These are phyloP conservation scores for Agastache rugosa DNA, from an alignment of 257 asterid species.

Conservation along the genomic window DNA sequence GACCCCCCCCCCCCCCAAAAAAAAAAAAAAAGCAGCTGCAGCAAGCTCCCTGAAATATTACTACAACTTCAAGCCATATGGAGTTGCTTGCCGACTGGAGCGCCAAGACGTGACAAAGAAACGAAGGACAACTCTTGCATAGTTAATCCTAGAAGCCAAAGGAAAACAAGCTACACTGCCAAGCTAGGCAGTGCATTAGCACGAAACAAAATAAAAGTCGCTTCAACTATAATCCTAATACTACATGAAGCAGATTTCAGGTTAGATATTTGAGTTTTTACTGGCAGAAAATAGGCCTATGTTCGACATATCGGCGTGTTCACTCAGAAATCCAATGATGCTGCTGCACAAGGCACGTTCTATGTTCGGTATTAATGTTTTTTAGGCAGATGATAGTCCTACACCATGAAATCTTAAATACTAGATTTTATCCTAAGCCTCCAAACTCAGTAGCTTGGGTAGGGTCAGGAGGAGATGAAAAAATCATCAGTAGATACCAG, in stretches of 20 bases:
- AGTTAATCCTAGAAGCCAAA: constrained; percentile 33
- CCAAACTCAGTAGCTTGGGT: background rate
- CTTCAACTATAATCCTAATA: background rate
- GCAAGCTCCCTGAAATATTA: constrained; percentile 3
- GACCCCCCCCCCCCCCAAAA: too few relatives aligned
- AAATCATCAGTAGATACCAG: background rate
- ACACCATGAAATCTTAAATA: background rate
- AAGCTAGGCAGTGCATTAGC: constrained; percentile 34
- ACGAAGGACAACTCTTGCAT: constrained; percentile 19
- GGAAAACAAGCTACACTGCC: constrained; percentile 27
- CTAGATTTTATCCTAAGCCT: background rate
- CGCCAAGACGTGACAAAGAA: constrained; percentile 3
- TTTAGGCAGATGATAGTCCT: background rate
- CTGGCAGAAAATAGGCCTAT: background rate
- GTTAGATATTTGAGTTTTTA: background rate
- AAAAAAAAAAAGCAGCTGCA: background rate
- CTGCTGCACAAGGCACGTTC: constrained; percentile 2
- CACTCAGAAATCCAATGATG: background rate
- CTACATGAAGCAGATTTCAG: background rate
- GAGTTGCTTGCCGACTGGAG: constrained; percentile 7
- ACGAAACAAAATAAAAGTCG: background rate
- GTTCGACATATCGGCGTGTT: background rate
- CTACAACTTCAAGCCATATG: background rate
- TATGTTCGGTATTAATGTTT: background rate
- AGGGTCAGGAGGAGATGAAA: background rate